phyloP scores from a whole-genome alignment of 2,329 filamentous ascomycete species.

The Trichophyton mentagrophytes region DNA sequence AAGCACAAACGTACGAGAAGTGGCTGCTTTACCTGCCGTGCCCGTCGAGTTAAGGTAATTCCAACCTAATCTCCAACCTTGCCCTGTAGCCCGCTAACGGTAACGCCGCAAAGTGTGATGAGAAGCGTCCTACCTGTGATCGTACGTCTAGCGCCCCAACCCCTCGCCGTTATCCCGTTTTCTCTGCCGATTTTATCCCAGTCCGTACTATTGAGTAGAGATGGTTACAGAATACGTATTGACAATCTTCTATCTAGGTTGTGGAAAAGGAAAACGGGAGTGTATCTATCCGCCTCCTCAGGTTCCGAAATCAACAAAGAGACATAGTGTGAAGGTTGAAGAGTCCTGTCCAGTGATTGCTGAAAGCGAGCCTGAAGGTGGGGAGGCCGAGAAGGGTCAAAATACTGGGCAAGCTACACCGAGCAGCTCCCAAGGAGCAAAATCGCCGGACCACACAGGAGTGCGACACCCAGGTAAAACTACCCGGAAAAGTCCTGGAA shows the following conservation, averaged over 20 bases:
- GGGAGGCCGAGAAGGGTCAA: slow-evolving; percentile 30
- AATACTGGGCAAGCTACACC: background rate
- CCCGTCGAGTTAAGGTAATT: slow-evolving; percentile 63
- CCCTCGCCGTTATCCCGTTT: background rate
- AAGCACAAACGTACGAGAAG: slow-evolving; percentile 90
- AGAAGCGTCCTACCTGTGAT: slow-evolving; percentile 75
- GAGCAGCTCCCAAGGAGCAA: background rate
- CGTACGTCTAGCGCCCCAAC: slow-evolving; percentile 31
- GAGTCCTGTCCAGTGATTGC: slow-evolving; percentile 26
- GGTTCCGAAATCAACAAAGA: slow-evolving; percentile 33
- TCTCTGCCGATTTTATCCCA: background rate
- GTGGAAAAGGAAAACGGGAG: slow-evolving; percentile 79
- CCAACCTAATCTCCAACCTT: background rate
- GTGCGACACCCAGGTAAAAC: background rate
- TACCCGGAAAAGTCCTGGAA: background rate
- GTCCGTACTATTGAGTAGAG: background rate
- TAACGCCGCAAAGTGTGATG: slow-evolving; percentile 59
- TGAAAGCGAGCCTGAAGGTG: slow-evolving; percentile 41
- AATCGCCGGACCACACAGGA: background rate
- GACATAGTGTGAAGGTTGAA: slow-evolving; percentile 32
- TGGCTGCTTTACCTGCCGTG: slow-evolving; percentile 85
- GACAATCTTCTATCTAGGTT: slow-evolving; percentile 42
- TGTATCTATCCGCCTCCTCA: slow-evolving; percentile 70
- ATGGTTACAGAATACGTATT: background rate
- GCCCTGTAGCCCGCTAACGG: slow-evolving; percentile 5